phyloP scores from a whole-genome alignment of 2,329 filamentous ascomycete species.

The Aschersonia sp. region DNA sequence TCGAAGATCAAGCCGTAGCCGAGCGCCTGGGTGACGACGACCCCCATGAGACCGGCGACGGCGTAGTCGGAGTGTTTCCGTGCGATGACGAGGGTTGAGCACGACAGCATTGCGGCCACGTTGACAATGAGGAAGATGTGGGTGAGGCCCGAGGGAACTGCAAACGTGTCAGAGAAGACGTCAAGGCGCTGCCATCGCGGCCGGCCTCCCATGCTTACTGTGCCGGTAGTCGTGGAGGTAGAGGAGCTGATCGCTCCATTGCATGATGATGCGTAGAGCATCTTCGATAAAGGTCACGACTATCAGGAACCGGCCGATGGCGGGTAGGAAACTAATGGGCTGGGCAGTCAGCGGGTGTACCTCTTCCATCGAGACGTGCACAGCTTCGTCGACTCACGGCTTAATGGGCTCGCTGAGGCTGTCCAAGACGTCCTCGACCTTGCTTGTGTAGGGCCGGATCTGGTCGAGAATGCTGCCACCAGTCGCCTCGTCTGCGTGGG shows the following conservation, averaged over 20 bases:
- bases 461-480: constrained; percentile 49
- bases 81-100: constrained; percentile 75
- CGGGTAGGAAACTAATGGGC: constrained; percentile 66
- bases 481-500: constrained; percentile 41
- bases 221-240: constrained; percentile 87
- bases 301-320: constrained; percentile 92
- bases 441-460: constrained; percentile 90
- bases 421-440: constrained; percentile 91
- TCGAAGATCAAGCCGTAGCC: constrained; percentile 98
- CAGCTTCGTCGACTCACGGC: constrained; percentile 43
- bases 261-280: constrained; percentile 86
- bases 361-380: background rate
- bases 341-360: background rate
- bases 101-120: constrained; percentile 72
- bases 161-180: background rate
- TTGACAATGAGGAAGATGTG: constrained; percentile 88
- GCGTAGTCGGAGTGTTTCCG: constrained; percentile 90
- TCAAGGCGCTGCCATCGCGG: background rate
- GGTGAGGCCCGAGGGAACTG: constrained; percentile 77
- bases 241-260: constrained; percentile 89
- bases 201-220: constrained; percentile 46
- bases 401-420: constrained; percentile 79
- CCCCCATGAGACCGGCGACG: constrained; percentile 74
- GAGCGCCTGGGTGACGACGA: constrained; percentile 85
- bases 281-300: constrained; percentile 98